Evolutionary conservation across 1,284 basidiomycete species (phyloP), one percentile per base, ranked within the genome.

Genomic region (Boletellus deceptivus): DNA sequence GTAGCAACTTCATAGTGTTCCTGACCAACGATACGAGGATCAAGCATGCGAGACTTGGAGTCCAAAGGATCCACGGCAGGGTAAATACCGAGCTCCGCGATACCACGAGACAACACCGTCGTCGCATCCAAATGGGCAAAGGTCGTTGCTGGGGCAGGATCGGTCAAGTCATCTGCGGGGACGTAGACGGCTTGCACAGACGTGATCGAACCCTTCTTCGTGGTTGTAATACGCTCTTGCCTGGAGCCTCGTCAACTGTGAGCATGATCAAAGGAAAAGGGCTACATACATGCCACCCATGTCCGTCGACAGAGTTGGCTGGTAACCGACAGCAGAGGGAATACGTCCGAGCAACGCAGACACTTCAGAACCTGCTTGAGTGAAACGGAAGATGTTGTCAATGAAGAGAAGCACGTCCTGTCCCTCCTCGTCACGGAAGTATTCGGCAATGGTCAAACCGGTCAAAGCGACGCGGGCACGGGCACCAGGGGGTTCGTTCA

Each of bases 351-450:
- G 91, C 70, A 99, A 76, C 60, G 96, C 96, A 78, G 96, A 99
- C 80, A 98, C 97, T 76, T 98, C 96, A 62, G 96, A 99, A 90
- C 96, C 96, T 71, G 96, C 96, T 77, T 98, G 93, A 64, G 93
- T 96, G 89, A 98, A 97, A 72, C 94, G 93, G 93, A 97, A 97
- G 80, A 98, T 99, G 86, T 98, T 99, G 91, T 99, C 96, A 72
- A 98, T 98, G 85, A 98, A 98, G 71, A 99, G 89, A 71, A 98
- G 84, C 80, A 99, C 96, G 76, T 98, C 96, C 78, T 99, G 96
- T 63, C 96, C 96, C 79, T 99, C 95, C 78, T 98, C 95, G 70
- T 99, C 96, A 89, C 96, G 95, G 96, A 99, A 99, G 82, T 98
- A 99, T 79, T 99, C 96, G 64, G 96, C 96, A 63, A 98, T 97